phyloP scores from a whole-genome alignment of 441 rosid species.

The Erodium trifolium region DNA sequence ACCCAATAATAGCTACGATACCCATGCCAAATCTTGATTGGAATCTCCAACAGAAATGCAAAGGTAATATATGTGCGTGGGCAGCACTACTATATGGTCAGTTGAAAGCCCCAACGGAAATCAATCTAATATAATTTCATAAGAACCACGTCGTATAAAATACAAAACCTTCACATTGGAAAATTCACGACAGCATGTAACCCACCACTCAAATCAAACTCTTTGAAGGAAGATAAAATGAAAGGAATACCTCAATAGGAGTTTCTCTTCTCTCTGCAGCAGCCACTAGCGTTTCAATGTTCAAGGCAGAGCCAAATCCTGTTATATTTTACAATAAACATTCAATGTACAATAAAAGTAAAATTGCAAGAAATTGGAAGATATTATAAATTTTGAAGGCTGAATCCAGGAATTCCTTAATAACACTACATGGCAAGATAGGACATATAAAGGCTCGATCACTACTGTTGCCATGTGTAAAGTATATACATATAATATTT shows the following conservation, averaged over 20 bases:
- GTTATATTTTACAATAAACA: conserved; percentile 11
- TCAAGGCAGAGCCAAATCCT: conserved; percentile 99
- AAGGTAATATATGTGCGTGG: too few relatives aligned
- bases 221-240: conserved; percentile 7
- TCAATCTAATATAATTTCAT: neutral
- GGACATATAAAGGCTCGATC: neutral
- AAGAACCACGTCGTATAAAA: neutral
- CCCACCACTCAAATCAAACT: conserved; percentile 4
- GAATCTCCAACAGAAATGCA: neutral
- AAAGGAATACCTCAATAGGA: conserved; percentile 62
- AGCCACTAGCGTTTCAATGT: conserved; percentile 93
- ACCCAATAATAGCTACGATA: neutral
- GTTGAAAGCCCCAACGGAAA: neutral
- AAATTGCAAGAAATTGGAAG: neutral
- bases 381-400: neutral
- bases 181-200: neutral
- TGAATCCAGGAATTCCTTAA: neutral
- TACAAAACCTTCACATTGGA: neutral
- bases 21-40: neutral
- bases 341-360: conserved; percentile 3
- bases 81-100: neutral
- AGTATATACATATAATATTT: neutral
- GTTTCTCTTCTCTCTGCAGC: conserved; percentile 97
- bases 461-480: neutral
- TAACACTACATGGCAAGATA: conserved; percentile 2